Evolutionary conservation across 768 basidiomycete genomes (phyloP), one percentile per base, ranked within the genome.

Genomic region (Astraeus odoratus): DNA sequence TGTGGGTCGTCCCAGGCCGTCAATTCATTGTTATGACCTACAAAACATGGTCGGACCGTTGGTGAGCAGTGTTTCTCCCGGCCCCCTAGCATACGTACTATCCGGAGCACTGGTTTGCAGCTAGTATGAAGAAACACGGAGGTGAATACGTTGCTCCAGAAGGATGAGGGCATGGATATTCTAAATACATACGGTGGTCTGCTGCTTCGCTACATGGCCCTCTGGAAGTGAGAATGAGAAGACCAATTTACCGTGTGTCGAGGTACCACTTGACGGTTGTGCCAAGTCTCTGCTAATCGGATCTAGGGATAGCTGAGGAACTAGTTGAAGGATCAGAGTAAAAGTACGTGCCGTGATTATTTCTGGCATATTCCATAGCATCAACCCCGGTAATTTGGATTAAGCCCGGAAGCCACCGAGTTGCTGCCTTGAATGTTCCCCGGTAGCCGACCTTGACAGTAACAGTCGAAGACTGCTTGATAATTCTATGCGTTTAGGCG

Each of bases 361-460:
- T 70, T 35, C 55, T 61, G 15, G 80, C 77, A 51, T 72, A 63
- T 22, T 68, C 52, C 33, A 81, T 67, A 15, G 75, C 78, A 49
- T 81, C 76, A 26, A 73, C 54, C 37, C 75, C 80, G 2, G 70
- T 59, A 34, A 83, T 67, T 50, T 74, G 80, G 56, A 78, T 68
- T 13, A 81, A 67, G 35, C 76, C 81, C 31, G 81, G 68, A 52
- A 80, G 81, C 10, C 78, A 89, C 71, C 92, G 90, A 61, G 92
- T 89, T 55, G 81, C 78, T 63, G 80, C 81, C 69, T 77, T 89
- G 68, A 88, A 91, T 64, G 86, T 90, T 59, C 79, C 76, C 65
- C 89, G 81, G 71, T 95, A 90, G 58, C 92, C 91, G 47, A 95
- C 78, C 68, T 94, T 89, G 36, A 93, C 85, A 23, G 77, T 74